Conservation (phyloP, 106 monocot species). For the Posidonia australis region DNA sequence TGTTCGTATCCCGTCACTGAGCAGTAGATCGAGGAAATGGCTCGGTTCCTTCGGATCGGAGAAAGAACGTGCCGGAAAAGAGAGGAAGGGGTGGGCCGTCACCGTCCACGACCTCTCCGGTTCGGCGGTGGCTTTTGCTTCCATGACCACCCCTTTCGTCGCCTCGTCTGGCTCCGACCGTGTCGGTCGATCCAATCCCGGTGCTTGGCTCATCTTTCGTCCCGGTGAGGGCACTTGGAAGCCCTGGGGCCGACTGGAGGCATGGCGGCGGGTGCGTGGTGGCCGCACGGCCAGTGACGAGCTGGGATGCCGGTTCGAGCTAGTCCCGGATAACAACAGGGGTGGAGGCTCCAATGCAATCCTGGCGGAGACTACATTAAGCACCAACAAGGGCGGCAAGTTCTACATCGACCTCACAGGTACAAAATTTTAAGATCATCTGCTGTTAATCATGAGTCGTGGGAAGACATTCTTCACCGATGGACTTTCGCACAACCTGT, state of each 20-base stretch:
- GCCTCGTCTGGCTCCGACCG: conserved; percentile 75
- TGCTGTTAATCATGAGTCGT: too few relatives aligned
- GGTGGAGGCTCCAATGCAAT: conserved; percentile 16
- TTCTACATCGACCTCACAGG: conserved; percentile 64
- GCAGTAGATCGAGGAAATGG: conserved; percentile 15
- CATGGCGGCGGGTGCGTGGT: conserved; percentile 79
- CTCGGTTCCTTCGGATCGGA: conserved; percentile 47
- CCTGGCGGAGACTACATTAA: conserved; percentile 43
- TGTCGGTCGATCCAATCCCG: conserved; percentile 78
- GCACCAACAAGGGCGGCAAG: conserved; percentile 52
- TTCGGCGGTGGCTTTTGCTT: conserved; percentile 75
- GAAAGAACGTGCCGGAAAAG: conserved; percentile 33
- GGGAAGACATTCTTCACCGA: too few relatives aligned
- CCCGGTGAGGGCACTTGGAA: conserved; percentile 80
- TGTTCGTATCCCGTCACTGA: conserved; percentile 19
- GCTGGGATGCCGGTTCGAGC: conserved; percentile 59
- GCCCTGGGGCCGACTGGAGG: conserved; percentile 86
- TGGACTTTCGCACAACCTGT: too few relatives aligned
- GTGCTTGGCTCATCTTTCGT: conserved; percentile 82
- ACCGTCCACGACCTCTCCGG: conserved; percentile 92
- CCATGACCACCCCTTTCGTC: conserved; percentile 89
- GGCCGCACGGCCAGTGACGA: conserved; percentile 45
- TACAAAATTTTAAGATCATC: background rate
- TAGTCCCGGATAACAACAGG: conserved; percentile 33
- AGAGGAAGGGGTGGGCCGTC: conserved; percentile 79